Evolutionary conservation across 2,329 filamentous ascomycete genomes (phyloP), one percentile per base, ranked within the genome.

Genomic region (Aspergillus terreus): DNA sequence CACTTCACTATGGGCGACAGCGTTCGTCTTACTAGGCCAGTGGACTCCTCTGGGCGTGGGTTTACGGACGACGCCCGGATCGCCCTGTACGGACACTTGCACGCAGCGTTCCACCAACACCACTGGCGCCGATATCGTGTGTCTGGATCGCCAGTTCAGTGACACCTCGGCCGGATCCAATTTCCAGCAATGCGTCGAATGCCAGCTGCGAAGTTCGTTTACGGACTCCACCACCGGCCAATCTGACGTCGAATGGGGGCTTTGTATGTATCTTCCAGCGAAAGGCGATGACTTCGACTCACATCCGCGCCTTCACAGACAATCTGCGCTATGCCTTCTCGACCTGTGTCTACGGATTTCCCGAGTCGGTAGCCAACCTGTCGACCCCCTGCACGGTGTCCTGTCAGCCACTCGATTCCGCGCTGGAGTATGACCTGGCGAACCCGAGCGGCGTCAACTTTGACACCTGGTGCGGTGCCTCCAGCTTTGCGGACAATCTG

Each of bases 251-350:
- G 61, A 71, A 56, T 77, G 72, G 74, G 74, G 68, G 35, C 61
- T 77, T 42, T 74, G 75, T 77, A 72, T 56, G 73, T 60, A 27
- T 35, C n/a, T 11, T n/a, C 19, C 11, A 12, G 7, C 3, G 45
- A 9, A 33, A 15, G 14, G 14, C n/a, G 17, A 32, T 23, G 12
- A 17, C 15, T 15, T n/a, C 5, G 42, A 45, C 47, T 15, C 38
- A 42, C 44, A 54, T 47, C 48, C 41, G 21, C 4, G 17, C 6
- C 25, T 40, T 38, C 15, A n/a, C 57, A 77, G 75, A 74, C 60
- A 76, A 76, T 47, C 66, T 77, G 44, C 74, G 75, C 38, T 77
- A 67, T 54, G 67, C 73, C 1, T 68, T 76, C 36, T 69, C 72
- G 4, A 67, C 63, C 41, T 77, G 75, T 54, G 68, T 77, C 33